A percentile compares a stretch with the other conserved stretches of the same genome.
These are phyloP conservation scores for Mortierella sp. DNA, from an alignment of 371 early-diverging fungal species.

Conservation along the genomic window DNA sequence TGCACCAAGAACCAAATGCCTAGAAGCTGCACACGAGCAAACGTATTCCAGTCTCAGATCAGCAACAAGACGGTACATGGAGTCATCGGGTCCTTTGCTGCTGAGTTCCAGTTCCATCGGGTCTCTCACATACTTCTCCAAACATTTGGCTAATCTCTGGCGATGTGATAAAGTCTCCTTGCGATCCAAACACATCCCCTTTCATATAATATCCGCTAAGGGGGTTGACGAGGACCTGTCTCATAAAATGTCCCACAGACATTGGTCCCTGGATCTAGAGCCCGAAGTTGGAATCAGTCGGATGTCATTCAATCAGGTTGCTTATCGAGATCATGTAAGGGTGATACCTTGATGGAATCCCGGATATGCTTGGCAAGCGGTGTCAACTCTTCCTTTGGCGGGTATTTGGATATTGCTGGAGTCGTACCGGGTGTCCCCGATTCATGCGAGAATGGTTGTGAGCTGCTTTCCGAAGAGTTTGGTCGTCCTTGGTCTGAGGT, in stretches of 20 bases:
- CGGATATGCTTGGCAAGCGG: conserved; percentile 70
- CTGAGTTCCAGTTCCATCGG: too few species aligned
- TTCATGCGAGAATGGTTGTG: too few species aligned
- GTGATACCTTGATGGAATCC: conserved; percentile 69
- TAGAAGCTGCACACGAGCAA: too few species aligned
- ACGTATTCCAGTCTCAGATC: too few species aligned
- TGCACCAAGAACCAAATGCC: conserved; percentile 85
- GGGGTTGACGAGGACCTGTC: conserved; percentile 88
- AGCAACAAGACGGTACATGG: too few species aligned
- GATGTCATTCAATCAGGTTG: not conserved
- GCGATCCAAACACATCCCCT: conserved; percentile 91
- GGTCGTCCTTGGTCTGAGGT: too few species aligned
- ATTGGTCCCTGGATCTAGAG: conserved; percentile 83
- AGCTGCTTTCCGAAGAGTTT: too few species aligned
- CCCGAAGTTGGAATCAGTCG: not conserved
- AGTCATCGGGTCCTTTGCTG: too few species aligned
- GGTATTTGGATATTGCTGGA: not conserved
- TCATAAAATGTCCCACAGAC: conserved; percentile 90
- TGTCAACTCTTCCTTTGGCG: conserved; percentile 63
- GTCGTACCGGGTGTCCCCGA: not conserved
- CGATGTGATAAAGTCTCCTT: conserved; percentile 95
- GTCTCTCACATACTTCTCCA: conserved; percentile 81
- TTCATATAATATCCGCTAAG: conserved; percentile 93
- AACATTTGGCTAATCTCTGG: conserved; percentile 98
- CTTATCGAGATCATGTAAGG: not conserved